These are phyloP conservation scores for Candida gorgasii DNA, from an alignment of 805 yeast genomes.

Conservation along the genomic window DNA sequence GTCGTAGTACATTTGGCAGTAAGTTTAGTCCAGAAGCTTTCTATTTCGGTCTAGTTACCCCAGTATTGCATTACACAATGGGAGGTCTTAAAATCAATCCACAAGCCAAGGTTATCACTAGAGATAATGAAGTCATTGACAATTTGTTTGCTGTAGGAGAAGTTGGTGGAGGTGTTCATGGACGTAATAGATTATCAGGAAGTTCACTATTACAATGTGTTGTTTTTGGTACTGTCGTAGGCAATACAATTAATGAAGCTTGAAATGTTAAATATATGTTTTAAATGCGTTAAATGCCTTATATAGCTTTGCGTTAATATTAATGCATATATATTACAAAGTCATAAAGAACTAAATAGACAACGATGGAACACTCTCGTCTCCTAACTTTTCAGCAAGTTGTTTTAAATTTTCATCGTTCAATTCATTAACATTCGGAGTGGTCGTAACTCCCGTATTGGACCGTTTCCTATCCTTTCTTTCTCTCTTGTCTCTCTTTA, in stretches of 20 bases:
- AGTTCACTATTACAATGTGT: conserved; percentile 46
- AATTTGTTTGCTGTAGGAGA: conserved; percentile 50
- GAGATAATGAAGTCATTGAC: conserved; percentile 29
- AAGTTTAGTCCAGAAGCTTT: conserved; percentile 23
- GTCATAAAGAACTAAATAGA: too few species aligned
- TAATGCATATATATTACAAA: conserved; percentile 1
- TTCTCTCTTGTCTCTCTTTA: conserved; percentile 40
- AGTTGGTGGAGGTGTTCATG: conserved; percentile 49
- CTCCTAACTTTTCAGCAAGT: conserved; percentile 12
- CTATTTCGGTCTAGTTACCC: conserved; percentile 55
- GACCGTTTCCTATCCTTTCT: conserved; percentile 39
- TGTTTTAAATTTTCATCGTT: conserved; percentile 18
- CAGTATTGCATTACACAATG: conserved; percentile 68
- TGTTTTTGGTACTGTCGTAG: conserved; percentile 26
- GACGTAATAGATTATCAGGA: conserved; percentile 46
- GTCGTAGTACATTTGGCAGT: conserved; percentile 18
- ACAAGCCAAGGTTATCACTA: conserved; percentile 39
- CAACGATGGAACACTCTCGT: conserved; percentile 2
- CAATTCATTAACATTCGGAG: conserved; percentile 15
- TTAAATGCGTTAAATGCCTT: too few species aligned
- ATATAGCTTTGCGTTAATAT: too few species aligned
- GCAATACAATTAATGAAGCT: background rate
- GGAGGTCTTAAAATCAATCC: conserved; percentile 64
- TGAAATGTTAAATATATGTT: too few species aligned
- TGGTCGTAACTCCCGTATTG: conserved; percentile 9